Base-by-base conservation (phyloP, 441 rosid species). In the Erodium trifolium region DNA sequence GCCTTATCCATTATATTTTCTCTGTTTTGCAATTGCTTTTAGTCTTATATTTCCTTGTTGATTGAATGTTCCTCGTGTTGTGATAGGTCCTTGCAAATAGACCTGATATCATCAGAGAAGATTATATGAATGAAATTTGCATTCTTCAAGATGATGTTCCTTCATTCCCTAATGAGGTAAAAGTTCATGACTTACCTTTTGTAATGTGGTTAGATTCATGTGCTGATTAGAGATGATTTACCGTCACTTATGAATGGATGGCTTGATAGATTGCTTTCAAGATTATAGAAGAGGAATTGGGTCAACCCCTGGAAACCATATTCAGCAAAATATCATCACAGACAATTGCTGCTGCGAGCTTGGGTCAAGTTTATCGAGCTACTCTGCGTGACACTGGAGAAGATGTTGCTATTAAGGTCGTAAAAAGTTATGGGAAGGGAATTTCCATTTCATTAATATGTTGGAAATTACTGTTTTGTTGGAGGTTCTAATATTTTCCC, bases 281-380 rank as follows among this genome's bases (percentile, higher is more conserved):
- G 63, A 91, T 93, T 73, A 93, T 93, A 18, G 98, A 93, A 78
- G 96, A 93, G 82, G 98, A 93, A 78, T 71, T 89, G 81, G 93
- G 96, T 65, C 88, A 73, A 75, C 96, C 98, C 37, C 89, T 93
- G 66, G 98, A 93, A 81, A 84, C 87, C n/a, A 68, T 93, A 11
- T 93, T 93, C 80, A 86, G 88, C 81, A 82, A 89, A 79, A 90
- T 93, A 79, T 87, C 96, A 14, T 72, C 96, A n/a, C 78, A 51
- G 65, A 93, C 98, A 2, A 93, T 93, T 68, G 98, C 97, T 43
- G 98, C 98, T 73, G 98, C 98, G 47, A 90, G 98, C 73, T 82
- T 90, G 79, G 98, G 98, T 66, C 94, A 93, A 86, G 98, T 93
- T 79, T 93, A 93, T 76, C 84, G 96, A 73, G 98, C 98, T 79